Percentiles rank a stretch among this genome's conserved stretches.
Evolutionary conservation across 2,329 filamentous ascomycete genomes (phyloP).

Genomic region (Fusarium siculi): DNA sequence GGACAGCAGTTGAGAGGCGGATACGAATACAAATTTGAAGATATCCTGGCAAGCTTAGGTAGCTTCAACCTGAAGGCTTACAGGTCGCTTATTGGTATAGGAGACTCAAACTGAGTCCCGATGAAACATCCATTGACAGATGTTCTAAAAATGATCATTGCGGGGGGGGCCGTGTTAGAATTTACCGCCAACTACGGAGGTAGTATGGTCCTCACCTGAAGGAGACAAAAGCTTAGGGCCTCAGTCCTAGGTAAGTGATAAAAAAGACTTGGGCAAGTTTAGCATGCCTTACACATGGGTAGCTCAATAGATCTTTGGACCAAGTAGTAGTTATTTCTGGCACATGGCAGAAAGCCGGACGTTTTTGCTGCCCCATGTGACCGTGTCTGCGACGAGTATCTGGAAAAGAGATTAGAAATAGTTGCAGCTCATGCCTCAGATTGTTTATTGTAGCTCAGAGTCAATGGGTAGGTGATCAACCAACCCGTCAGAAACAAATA

Average conservation of each 20-base stretch:
- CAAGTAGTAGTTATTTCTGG: neutral
- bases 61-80: neutral
- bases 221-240: neutral
- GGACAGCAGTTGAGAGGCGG: neutral
- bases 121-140: neutral
- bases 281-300: neutral
- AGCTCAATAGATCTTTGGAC: neutral
- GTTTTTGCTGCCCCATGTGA: neutral
- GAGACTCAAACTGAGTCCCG: neutral
- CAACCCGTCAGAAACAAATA: neutral
- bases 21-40: neutral
- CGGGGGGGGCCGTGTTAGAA: neutral
- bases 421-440: neutral
- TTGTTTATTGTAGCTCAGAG: neutral
- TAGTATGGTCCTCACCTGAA: neutral
- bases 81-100: neutral
- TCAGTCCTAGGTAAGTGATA: neutral
- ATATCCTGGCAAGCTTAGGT: neutral
- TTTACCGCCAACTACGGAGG: neutral
- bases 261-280: neutral
- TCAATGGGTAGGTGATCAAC: neutral
- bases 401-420: neutral
- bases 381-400: neutral
- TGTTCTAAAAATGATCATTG: slow-evolving; percentile 4
- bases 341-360: neutral